Evolutionary conservation across 192 early-diverging fungal genomes (phyloP).

Genomic region (Coemansia brasiliensis): DNA sequence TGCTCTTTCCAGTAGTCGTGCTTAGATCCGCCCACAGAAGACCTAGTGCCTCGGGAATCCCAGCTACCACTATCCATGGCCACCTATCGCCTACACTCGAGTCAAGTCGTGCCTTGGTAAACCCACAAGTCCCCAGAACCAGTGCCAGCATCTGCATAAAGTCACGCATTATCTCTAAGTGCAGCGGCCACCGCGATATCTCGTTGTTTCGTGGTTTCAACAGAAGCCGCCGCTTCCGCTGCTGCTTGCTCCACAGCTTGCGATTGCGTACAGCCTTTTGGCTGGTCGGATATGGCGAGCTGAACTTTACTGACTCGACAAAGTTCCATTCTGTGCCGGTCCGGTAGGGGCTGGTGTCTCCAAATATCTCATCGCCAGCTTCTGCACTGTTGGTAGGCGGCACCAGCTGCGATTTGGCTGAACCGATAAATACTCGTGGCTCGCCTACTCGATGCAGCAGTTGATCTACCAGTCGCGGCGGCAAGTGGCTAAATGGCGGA

Average conservation of each 20-base stretch:
- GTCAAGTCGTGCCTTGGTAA: slow-evolving; percentile 23
- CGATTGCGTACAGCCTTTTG: slow-evolving; percentile 20
- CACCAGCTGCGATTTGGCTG: slow-evolving; percentile 29
- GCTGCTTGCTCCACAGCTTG: slow-evolving; percentile 14
- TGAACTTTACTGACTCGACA: slow-evolving; percentile 40
- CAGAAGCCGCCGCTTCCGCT: slow-evolving; percentile 17
- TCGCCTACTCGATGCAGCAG: slow-evolving; percentile 52
- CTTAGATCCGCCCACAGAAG: slow-evolving; percentile 52
- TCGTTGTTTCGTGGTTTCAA: slow-evolving; percentile 23
- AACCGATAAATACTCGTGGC: slow-evolving; percentile 50
- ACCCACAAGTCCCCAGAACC: slow-evolving; percentile 35
- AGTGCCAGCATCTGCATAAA: slow-evolving; percentile 44
- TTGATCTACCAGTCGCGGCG: slow-evolving; percentile 31
- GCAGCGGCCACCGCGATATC: slow-evolving; percentile 39
- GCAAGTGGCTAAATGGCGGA: slow-evolving; percentile 56
- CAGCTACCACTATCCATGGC: slow-evolving; percentile 43
- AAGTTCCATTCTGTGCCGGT: slow-evolving; percentile 54
- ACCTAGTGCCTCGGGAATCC: slow-evolving; percentile 40
- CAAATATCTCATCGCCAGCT: slow-evolving; percentile 11
- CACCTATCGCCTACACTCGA: slow-evolving; percentile 35
- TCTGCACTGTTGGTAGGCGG: slow-evolving; percentile 12
- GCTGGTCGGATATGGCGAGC: slow-evolving; percentile 46
- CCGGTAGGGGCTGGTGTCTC: slow-evolving; percentile 38
- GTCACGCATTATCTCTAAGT: slow-evolving; percentile 49
- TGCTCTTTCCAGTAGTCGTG: slow-evolving; percentile 46